Evolutionary conservation across 805 yeast genomes (phyloP).

Genomic region (Ogataea haglerorum): DNA sequence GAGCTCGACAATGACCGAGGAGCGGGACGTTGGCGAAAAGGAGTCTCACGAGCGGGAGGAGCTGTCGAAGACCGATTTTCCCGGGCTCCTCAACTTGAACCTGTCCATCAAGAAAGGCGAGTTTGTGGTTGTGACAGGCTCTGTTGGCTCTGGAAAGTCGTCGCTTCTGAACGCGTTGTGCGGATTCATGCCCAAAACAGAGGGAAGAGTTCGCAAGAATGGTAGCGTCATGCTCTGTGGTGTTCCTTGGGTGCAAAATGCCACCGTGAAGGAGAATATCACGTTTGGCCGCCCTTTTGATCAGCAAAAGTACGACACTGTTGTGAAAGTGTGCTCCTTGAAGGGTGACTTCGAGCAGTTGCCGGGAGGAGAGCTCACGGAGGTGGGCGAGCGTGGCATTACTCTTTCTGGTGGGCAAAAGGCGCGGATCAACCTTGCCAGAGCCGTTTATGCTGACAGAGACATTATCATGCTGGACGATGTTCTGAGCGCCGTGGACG

Average conservation of each 20-base stretch:
- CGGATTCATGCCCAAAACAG: constrained; percentile 60
- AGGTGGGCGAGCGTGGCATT: constrained; percentile 83
- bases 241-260: constrained; percentile 80
- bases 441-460: constrained; percentile 68
- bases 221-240: constrained; percentile 58
- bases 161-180: constrained; percentile 67
- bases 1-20: not conserved
- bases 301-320: constrained; percentile 45
- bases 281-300: constrained; percentile 60
- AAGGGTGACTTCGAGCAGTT: constrained; percentile 60
- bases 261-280: constrained; percentile 73
- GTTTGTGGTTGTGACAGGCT: constrained; percentile 66
- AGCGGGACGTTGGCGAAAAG: not conserved
- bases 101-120: constrained; percentile 57
- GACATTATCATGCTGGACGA: constrained; percentile 72
- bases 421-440: constrained; percentile 73
- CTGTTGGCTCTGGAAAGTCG: constrained; percentile 78
- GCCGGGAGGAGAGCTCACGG: constrained; percentile 74
- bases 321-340: constrained; percentile 65
- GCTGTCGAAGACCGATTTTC: constrained; percentile 29
- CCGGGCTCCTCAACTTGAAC: constrained; percentile 50
- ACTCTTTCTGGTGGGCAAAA: constrained; percentile 89
- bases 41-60: constrained; percentile 19
- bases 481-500: constrained; percentile 78
- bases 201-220: constrained; percentile 49